Percentiles rank a stretch among this genome's conserved stretches.
Evolutionary conservation across 495 filamentous ascomycete genomes (phyloP).

Genomic region (Podospora bellae-mahoneyi): DNA sequence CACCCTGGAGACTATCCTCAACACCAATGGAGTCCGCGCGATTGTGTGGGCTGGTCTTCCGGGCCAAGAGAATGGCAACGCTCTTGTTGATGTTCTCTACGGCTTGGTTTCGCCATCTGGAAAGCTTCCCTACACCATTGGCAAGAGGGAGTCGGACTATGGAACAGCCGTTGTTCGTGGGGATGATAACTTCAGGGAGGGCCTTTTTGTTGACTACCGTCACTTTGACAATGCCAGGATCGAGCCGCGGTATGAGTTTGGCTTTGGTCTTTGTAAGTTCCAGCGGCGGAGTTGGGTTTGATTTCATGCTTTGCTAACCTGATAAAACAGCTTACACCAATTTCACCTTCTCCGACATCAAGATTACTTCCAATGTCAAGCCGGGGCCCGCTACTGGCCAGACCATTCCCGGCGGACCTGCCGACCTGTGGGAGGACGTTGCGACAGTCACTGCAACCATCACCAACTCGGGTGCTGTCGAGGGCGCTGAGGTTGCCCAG

Average conservation of each 20-base stretch:
- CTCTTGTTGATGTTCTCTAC: conserved; percentile 33
- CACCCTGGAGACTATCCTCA: conserved; percentile 77
- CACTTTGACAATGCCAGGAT: conserved; percentile 63
- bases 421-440: conserved; percentile 63
- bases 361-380: conserved; percentile 10
- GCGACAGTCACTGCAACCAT: conserved; percentile 55
- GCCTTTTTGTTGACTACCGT: conserved; percentile 79
- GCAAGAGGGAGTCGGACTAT: conserved; percentile 48
- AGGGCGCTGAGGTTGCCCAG: conserved; percentile 57
- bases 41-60: conserved; percentile 36
- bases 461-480: conserved; percentile 61
- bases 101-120: conserved; percentile 52
- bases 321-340: conserved; percentile 55
- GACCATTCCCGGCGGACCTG: conserved; percentile 59
- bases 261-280: conserved; percentile 58
- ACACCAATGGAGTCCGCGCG: conserved; percentile 59
- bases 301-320: not conserved
- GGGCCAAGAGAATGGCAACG: conserved; percentile 35
- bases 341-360: conserved; percentile 62
- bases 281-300: conserved; percentile 12
- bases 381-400: conserved; percentile 10
- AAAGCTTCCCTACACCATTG: conserved; percentile 70
- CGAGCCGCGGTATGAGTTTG: conserved; percentile 74
- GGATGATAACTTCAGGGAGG: conserved; percentile 59
- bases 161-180: conserved; percentile 49